phyloP scores from a whole-genome alignment of 495 filamentous ascomycete species.

The Podospora didyma region DNA sequence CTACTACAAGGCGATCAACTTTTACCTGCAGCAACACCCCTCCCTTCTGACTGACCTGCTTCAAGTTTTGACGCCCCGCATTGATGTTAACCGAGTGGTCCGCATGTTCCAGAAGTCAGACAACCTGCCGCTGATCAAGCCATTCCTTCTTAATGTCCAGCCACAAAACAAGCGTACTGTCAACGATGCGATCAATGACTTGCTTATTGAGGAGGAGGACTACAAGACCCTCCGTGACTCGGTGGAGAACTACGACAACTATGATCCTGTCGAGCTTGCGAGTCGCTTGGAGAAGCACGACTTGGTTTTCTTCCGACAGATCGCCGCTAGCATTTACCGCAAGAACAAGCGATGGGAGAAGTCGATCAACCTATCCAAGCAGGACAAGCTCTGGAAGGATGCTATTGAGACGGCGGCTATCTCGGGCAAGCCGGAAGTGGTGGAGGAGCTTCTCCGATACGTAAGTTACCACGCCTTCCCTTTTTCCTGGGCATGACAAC shows the following conservation, averaged over 20 bases:
- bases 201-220: slow-evolving; percentile 98
- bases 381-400: slow-evolving; percentile 99
- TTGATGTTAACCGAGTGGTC: slow-evolving; percentile 98
- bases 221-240: slow-evolving; percentile 98
- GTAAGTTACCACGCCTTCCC: slow-evolving; percentile 55
- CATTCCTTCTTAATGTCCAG: slow-evolving; percentile 96
- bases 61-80: slow-evolving; percentile 82
- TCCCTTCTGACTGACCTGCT: slow-evolving; percentile 92
- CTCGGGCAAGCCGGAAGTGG: slow-evolving; percentile 82
- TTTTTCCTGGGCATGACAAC: slow-evolving; percentile 8
- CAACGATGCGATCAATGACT: slow-evolving; percentile 97
- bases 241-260: slow-evolving; percentile 98
- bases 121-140: slow-evolving; percentile 97
- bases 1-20: slow-evolving; percentile 96
- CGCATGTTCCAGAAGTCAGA: slow-evolving; percentile 98
- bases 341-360: slow-evolving; percentile 99
- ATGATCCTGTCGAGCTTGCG: slow-evolving; percentile 93
- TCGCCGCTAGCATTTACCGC: slow-evolving; percentile 96
- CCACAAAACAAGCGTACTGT: slow-evolving; percentile 96
- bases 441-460: slow-evolving; percentile 93
- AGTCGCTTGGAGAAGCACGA: slow-evolving; percentile 93
- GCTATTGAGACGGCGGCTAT: slow-evolving; percentile 99
- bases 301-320: slow-evolving; percentile 98
- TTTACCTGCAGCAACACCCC: slow-evolving; percentile 96
- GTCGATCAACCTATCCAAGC: slow-evolving; percentile 97